Conservation (phyloP, 257 asterid genomes). For the Cinchona pubescens region DNA sequence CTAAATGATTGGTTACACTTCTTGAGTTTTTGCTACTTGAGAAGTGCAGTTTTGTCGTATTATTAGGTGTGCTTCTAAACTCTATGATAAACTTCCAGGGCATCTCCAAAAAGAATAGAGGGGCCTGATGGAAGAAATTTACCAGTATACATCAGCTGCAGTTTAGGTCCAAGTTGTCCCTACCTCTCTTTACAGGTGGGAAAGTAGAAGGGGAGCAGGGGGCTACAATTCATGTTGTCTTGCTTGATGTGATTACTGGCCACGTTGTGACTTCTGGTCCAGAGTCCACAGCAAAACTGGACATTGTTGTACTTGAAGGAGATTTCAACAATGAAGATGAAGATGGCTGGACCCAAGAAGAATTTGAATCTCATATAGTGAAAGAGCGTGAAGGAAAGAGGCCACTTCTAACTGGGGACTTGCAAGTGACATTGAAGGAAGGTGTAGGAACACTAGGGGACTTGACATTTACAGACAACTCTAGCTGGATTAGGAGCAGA, state of each 20-base stretch:
- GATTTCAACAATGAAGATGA: slow-evolving; percentile 85
- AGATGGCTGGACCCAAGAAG: slow-evolving; percentile 78
- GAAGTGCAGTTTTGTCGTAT: slow-evolving; percentile 7
- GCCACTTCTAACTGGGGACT: slow-evolving; percentile 84
- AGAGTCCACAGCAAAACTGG: slow-evolving; percentile 68
- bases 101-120: slow-evolving; percentile 85
- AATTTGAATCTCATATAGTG: slow-evolving; percentile 79
- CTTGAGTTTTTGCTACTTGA: not conserved
- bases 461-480: slow-evolving; percentile 87
- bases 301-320: slow-evolving; percentile 83
- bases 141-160: too few relatives aligned
- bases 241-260: slow-evolving; percentile 66
- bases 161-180: slow-evolving; percentile 77
- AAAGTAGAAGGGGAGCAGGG: slow-evolving; percentile 92
- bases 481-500: slow-evolving; percentile 98
- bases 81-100: slow-evolving; percentile 44
- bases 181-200: slow-evolving; percentile 89
- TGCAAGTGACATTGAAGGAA: slow-evolving; percentile 74
- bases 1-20: not conserved
- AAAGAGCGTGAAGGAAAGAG: slow-evolving; percentile 93
- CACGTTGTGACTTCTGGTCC: slow-evolving; percentile 72
- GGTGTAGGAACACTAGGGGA: slow-evolving; percentile 91
- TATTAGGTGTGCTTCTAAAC: slow-evolving; percentile 16
- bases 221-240: slow-evolving; percentile 66
- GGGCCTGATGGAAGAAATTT: slow-evolving; percentile 76